These are phyloP conservation scores for Pichia inconspicua DNA, from an alignment of 1,139 yeast genomes.

Conservation along the genomic window DNA sequence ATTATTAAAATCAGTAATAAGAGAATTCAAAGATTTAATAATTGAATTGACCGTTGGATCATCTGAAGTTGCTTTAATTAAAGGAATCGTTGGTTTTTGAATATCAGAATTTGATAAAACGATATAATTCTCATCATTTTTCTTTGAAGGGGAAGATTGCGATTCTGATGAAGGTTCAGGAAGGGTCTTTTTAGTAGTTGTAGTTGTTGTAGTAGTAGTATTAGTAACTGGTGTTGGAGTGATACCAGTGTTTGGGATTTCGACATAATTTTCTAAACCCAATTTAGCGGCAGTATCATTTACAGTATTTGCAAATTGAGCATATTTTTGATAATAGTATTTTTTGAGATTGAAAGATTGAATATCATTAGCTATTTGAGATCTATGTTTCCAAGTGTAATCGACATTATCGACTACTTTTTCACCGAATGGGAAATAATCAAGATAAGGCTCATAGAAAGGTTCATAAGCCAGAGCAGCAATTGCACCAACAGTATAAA, in stretches of 20 bases:
- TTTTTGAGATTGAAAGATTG: conserved; percentile 21
- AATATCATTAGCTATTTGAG: conserved; percentile 21
- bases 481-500: conserved; percentile 39
- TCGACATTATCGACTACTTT: conserved; percentile 43
- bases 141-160: conserved; percentile 1
- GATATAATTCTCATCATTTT: conserved; percentile 7
- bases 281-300: conserved; percentile 31
- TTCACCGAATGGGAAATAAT: conserved; percentile 56
- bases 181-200: neutral
- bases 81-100: conserved; percentile 19
- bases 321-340: conserved; percentile 13
- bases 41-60: conserved; percentile 29
- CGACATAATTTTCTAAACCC: conserved; percentile 35
- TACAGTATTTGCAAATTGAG: conserved; percentile 19
- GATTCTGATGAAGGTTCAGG: conserved; percentile 14
- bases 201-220: conserved; percentile 16
- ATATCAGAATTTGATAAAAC: conserved; percentile 13
- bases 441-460: conserved; percentile 43
- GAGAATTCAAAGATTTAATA: conserved; percentile 29
- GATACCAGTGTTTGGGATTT: conserved; percentile 37
- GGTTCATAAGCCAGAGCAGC: conserved; percentile 36
- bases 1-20: conserved; percentile 30
- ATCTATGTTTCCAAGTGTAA: conserved; percentile 30
- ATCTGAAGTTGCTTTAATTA: conserved; percentile 24
- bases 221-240: conserved; percentile 8